A percentile compares a stretch with the other conserved stretches of the same genome.
phyloP scores from a whole-genome alignment of 2,329 filamentous ascomycete genomes.

The Cladosporium velox region DNA sequence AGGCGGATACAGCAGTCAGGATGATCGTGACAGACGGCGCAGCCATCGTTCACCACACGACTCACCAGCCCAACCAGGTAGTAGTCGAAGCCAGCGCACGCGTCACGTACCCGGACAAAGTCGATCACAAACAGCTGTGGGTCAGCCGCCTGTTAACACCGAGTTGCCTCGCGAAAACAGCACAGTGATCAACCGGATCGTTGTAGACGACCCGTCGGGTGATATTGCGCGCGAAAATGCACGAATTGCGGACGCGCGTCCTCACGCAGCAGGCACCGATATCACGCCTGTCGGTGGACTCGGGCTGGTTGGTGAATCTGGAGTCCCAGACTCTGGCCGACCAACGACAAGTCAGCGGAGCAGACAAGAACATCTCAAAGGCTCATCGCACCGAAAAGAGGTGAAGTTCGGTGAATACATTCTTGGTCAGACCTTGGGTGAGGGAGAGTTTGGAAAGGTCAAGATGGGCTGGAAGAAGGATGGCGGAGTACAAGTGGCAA shows the following conservation, averaged over 20 bases:
- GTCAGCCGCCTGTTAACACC: slow-evolving; percentile 54
- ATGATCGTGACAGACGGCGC: slow-evolving; percentile 34
- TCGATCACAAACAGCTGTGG: slow-evolving; percentile 52
- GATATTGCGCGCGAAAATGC: slow-evolving; percentile 72
- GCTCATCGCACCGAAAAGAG: slow-evolving; percentile 62
- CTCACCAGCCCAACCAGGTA: slow-evolving; percentile 48
- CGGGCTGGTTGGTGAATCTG: slow-evolving; percentile 53
- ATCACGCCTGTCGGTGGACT: slow-evolving; percentile 51
- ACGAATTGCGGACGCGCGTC: slow-evolving; percentile 62
- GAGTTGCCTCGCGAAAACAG: slow-evolving; percentile 72
- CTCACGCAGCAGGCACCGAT: slow-evolving; percentile 46
- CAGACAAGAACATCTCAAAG: slow-evolving; percentile 61
- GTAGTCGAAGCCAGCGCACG: slow-evolving; percentile 43
- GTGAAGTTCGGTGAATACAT: slow-evolving; percentile 95
- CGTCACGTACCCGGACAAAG: slow-evolving; percentile 43
- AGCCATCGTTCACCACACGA: slow-evolving; percentile 48
- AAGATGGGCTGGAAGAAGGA: slow-evolving; percentile 98
- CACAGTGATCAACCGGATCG: slow-evolving; percentile 74
- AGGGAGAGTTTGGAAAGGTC: slow-evolving; percentile 98
- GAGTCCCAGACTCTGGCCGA: slow-evolving; percentile 47
- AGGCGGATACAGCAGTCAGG: slow-evolving; percentile 46
- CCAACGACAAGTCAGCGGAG: slow-evolving; percentile 41
- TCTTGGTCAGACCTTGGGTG: slow-evolving; percentile 90
- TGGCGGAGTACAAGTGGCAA: slow-evolving; percentile 87
- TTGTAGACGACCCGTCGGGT: slow-evolving; percentile 73